These are phyloP conservation scores for Aspergillus nomiae DNA, from an alignment of 2,329 filamentous ascomycete genomes.

Conservation along the genomic window DNA sequence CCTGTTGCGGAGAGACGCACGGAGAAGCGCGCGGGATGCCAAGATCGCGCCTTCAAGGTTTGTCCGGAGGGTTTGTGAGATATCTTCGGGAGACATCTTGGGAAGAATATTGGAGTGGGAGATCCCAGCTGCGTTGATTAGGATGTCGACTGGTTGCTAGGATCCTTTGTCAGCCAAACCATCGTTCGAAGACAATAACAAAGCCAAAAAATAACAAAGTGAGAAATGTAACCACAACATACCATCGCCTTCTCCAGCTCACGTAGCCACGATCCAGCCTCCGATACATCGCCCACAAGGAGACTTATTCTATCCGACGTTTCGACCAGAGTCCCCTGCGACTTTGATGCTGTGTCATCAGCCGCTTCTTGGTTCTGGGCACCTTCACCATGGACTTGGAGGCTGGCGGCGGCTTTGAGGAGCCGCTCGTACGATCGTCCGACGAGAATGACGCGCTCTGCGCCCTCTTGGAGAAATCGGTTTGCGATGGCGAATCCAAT, in stretches of 20 bases:
- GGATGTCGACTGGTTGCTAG: constrained; percentile 53
- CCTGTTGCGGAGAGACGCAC: constrained; percentile 36
- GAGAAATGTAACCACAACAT: constrained; percentile 2
- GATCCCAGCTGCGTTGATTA: constrained; percentile 80
- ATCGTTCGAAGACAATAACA: background rate
- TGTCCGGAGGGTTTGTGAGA: constrained; percentile 64
- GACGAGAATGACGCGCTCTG: constrained; percentile 59
- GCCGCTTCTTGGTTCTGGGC: background rate
- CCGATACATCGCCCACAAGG: constrained; percentile 42
- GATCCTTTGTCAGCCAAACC: background rate
- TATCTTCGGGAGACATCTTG: constrained; percentile 51
- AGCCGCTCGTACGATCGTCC: constrained; percentile 58
- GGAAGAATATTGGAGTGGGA: constrained; percentile 67
- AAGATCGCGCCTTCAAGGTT: constrained; percentile 62
- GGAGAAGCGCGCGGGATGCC: constrained; percentile 41
- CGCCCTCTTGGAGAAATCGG: constrained; percentile 66
- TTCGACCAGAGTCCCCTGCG: constrained; percentile 12
- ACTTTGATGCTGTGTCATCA: background rate
- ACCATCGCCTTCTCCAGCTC: constrained; percentile 45
- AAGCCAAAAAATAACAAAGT: too few species aligned
- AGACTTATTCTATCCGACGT: constrained; percentile 27
- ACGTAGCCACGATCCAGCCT: constrained; percentile 34
- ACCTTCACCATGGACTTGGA: constrained; percentile 14
- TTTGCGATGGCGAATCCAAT: constrained; percentile 70
- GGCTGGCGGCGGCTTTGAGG: constrained; percentile 35